phyloP scores from a whole-genome alignment of 257 asterid genomes.

The Solanum phureja region DNA sequence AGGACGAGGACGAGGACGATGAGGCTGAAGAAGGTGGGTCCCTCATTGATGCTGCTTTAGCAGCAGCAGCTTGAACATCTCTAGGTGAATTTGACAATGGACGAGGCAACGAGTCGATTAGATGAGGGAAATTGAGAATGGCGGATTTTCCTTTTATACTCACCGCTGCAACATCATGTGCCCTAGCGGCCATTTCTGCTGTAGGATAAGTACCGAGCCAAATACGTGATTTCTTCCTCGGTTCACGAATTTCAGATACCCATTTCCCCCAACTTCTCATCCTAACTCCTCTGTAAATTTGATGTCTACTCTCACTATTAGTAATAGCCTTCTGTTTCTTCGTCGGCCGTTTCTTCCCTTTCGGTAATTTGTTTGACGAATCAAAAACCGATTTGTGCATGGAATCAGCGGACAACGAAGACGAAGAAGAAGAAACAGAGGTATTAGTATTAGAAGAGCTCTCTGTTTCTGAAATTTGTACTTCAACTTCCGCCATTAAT shows the following conservation, averaged over 20 bases:
- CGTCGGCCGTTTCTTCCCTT: background rate
- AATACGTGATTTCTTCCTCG: background rate
- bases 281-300: constrained; percentile 1
- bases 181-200: background rate
- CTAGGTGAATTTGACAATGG: background rate
- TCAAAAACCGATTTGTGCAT: background rate
- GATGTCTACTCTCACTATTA: background rate
- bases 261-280: constrained; percentile 8
- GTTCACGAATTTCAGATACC: constrained; percentile 9
- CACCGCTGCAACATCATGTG: constrained; percentile 1
- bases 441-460: background rate
- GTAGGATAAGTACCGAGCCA: constrained; percentile 1
- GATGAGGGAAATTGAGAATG: background rate
- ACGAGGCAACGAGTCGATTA: background rate
- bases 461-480: background rate
- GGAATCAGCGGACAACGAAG: background rate
- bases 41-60: background rate
- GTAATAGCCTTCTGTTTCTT: background rate
- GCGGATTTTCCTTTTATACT: background rate
- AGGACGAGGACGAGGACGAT: background rate
- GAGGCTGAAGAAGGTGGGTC: background rate
- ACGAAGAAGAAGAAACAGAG: background rate
- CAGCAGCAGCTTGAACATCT: constrained; percentile 3
- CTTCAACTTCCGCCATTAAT: background rate
- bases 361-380: background rate